Percentiles rank a stretch among this genome's conserved stretches.
These are phyloP conservation scores for Xerocomellus intermedius DNA, from an alignment of 768 basidiomycete genomes.

Conservation along the genomic window DNA sequence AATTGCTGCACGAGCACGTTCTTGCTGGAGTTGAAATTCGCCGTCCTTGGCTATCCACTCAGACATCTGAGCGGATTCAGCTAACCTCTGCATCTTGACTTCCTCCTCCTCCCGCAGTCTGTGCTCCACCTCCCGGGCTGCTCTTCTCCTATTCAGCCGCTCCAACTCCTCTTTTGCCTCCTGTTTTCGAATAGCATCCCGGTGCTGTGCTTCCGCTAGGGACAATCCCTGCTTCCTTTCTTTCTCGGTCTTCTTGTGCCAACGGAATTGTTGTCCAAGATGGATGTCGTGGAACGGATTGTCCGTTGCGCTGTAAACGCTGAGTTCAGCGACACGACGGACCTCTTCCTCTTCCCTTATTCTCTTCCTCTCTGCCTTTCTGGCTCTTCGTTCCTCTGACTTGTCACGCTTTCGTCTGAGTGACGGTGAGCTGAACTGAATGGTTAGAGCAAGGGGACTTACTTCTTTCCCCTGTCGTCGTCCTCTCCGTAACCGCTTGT, in stretches of 20 bases:
- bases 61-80: conserved; percentile 96
- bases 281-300: conserved; percentile 99
- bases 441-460: conserved; percentile 14
- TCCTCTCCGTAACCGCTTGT: conserved; percentile 22
- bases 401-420: conserved; percentile 79
- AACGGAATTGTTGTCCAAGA: conserved; percentile 93
- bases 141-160: conserved; percentile 82
- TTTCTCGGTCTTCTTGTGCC: conserved; percentile 99
- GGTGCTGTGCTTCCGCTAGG: conserved; percentile 70
- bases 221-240: conserved; percentile 87
- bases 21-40: conserved; percentile 95
- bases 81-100: conserved; percentile 78
- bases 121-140: conserved; percentile 90
- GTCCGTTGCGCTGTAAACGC: conserved; percentile 93
- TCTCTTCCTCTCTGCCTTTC: conserved; percentile 86
- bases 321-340: conserved; percentile 89
- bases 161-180: conserved; percentile 97
- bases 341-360: conserved; percentile 86
- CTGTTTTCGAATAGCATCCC: conserved; percentile 75
- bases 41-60: conserved; percentile 98
- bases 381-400: conserved; percentile 79
- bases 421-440: conserved; percentile 6
- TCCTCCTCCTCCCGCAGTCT: conserved; percentile 91
- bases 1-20: conserved; percentile 85
- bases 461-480: conserved; percentile 50